Percentiles rank a stretch among this genome's conserved stretches.
phyloP scores from a whole-genome alignment of 1,284 basidiomycete genomes.

The Coriolopsis trogii region DNA sequence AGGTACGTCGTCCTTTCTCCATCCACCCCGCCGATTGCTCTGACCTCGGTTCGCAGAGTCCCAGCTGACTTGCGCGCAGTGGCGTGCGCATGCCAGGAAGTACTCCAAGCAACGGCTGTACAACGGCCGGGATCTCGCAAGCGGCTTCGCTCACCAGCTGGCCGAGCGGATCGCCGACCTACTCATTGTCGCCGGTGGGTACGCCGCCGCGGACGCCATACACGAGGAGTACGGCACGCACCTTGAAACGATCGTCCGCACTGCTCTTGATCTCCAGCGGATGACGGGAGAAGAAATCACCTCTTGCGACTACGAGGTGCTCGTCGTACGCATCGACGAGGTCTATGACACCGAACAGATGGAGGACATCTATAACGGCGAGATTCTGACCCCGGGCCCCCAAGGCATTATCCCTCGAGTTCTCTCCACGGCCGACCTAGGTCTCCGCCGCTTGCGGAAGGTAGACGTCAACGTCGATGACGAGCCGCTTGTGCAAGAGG shows the following conservation, averaged over 20 bases:
- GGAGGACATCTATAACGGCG: slow-evolving; percentile 44
- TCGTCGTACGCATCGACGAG: slow-evolving; percentile 39
- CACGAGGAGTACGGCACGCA: slow-evolving; percentile 10
- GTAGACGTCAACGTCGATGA: slow-evolving; percentile 19
- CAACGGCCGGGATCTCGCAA: slow-evolving; percentile 26
- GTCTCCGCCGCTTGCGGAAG: slow-evolving; percentile 33
- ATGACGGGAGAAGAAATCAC: slow-evolving; percentile 55
- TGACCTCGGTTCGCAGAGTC: slow-evolving; percentile 39
- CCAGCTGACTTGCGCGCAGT: slow-evolving; percentile 50
- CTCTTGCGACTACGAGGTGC: slow-evolving; percentile 47
- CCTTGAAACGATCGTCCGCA: slow-evolving; percentile 23
- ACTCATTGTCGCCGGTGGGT: slow-evolving; percentile 22
- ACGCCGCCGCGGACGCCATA: slow-evolving; percentile 7
- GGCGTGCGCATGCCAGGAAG: slow-evolving; percentile 27
- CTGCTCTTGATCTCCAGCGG: slow-evolving; percentile 48
- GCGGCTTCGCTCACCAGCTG: slow-evolving; percentile 26
- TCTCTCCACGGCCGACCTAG: slow-evolving; percentile 42
- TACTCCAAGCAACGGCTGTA: slow-evolving; percentile 29
- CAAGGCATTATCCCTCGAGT: slow-evolving; percentile 27
- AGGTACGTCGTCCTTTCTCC: slow-evolving; percentile 2
- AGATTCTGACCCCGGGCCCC: slow-evolving; percentile 10
- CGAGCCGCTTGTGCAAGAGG: slow-evolving; percentile 13
- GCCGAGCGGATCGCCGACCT: slow-evolving; percentile 26
- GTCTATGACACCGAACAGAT: slow-evolving; percentile 45
- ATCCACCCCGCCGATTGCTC: not conserved